These are phyloP conservation scores for Herpotrichia juniperi DNA, from an alignment of 2,329 filamentous ascomycete genomes.

Conservation along the genomic window DNA sequence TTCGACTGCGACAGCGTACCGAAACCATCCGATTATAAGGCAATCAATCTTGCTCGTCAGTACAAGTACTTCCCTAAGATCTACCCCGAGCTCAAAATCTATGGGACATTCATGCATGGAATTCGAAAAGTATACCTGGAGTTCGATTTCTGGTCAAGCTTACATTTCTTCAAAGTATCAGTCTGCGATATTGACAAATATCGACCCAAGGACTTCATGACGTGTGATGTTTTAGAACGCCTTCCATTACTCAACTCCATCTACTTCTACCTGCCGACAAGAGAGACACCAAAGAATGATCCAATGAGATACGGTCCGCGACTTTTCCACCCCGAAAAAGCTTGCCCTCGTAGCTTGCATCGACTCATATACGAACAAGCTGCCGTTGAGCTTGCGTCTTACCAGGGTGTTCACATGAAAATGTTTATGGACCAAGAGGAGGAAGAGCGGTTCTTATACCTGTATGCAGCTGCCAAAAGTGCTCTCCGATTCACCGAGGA, in stretches of 20 bases:
- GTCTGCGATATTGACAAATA: conserved; percentile 16
- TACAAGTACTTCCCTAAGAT: conserved; percentile 26
- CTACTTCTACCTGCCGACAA: conserved; percentile 21
- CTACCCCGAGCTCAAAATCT: conserved; percentile 29
- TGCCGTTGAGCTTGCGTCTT: neutral
- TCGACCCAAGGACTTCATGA: neutral
- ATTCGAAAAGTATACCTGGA: conserved; percentile 28
- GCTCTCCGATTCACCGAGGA: neutral
- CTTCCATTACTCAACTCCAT: conserved; percentile 30
- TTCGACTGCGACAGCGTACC: conserved; percentile 15
- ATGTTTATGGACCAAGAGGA: conserved; percentile 31
- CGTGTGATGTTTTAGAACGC: conserved; percentile 25
- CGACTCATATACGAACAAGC: conserved; percentile 4
- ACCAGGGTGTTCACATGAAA: conserved; percentile 15
- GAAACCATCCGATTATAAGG: neutral
- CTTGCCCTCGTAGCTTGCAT: conserved; percentile 23
- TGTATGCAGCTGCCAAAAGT: neutral
- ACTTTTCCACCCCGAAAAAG: conserved; percentile 24
- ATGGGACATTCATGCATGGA: conserved; percentile 29
- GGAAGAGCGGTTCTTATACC: conserved; percentile 9
- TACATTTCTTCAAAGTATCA: conserved; percentile 37
- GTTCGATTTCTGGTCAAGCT: conserved; percentile 21
- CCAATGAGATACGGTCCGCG: conserved; percentile 6
- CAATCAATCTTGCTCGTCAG: conserved; percentile 4
- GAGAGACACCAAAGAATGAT: conserved; percentile 11